phyloP scores from a whole-genome alignment of 345 rosid species.

The Linum lewisii region DNA sequence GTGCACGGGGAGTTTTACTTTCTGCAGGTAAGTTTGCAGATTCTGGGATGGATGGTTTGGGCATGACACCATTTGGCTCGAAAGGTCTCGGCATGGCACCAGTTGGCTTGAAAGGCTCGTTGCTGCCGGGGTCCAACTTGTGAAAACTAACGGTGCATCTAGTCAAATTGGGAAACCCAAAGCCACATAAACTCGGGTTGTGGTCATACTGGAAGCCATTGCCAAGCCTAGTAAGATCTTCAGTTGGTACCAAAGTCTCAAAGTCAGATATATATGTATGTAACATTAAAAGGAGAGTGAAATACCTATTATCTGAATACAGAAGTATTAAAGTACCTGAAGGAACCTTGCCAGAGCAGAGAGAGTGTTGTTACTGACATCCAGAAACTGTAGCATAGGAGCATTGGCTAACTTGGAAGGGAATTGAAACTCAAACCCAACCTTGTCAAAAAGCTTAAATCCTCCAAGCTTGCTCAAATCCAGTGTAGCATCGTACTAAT shows the following conservation, averaged over 20 bases:
- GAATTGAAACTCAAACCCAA: slow-evolving; percentile 76
- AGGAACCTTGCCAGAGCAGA: slow-evolving; percentile 82
- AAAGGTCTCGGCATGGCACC: too few species aligned
- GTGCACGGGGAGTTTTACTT: too few species aligned
- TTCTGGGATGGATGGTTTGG: slow-evolving; percentile 44
- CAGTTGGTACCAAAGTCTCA: slow-evolving; percentile 42
- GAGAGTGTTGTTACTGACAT: slow-evolving; percentile 74
- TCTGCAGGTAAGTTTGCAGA: slow-evolving; percentile 49
- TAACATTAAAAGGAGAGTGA: too few species aligned
- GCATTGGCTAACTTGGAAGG: slow-evolving; percentile 52
- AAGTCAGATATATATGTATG: neutral
- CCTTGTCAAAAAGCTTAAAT: slow-evolving; percentile 46
- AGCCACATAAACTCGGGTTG: slow-evolving; percentile 72
- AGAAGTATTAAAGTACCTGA: slow-evolving; percentile 38
- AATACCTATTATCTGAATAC: too few species aligned
- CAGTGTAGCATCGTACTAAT: too few species aligned
- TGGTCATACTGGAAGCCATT: slow-evolving; percentile 62
- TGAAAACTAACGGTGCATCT: too few species aligned
- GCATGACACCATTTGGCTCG: slow-evolving; percentile 33
- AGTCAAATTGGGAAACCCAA: slow-evolving; percentile 44
- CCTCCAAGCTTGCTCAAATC: slow-evolving; percentile 84
- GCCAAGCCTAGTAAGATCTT: slow-evolving; percentile 60
- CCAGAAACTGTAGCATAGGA: slow-evolving; percentile 53
- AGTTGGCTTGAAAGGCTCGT: too few species aligned
- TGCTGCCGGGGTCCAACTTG: too few species aligned